Evolutionary conservation across 345 rosid species (phyloP).

Genomic region (Aquilaria yunnanensis): DNA sequence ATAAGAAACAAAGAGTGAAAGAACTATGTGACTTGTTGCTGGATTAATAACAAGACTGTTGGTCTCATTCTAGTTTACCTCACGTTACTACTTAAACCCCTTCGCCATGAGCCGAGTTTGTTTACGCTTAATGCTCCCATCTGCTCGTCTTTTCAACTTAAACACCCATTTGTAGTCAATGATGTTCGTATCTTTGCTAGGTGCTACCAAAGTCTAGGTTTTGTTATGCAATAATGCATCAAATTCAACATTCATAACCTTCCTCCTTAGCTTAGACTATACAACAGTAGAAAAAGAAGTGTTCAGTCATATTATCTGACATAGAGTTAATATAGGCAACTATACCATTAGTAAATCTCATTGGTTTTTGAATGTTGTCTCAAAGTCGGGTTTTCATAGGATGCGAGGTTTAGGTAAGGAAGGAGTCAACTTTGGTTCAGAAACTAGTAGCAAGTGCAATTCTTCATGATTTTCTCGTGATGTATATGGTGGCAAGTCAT

Average conservation of each 20-base stretch:
- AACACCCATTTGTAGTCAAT: not conserved
- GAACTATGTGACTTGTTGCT: not conserved
- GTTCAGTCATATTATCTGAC: too few relatives aligned
- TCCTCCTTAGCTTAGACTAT: too few relatives aligned
- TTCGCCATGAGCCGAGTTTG: not conserved
- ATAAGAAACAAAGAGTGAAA: not conserved
- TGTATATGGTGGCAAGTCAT: too few relatives aligned
- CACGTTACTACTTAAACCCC: not conserved
- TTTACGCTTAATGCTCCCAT: not conserved
- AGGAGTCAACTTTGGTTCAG: too few relatives aligned
- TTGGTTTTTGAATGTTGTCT: too few relatives aligned
- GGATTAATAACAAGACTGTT: not conserved
- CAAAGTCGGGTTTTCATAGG: not conserved
- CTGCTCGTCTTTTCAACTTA: not conserved
- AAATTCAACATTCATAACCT: not conserved
- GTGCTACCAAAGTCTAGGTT: not conserved
- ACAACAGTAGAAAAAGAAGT: too few relatives aligned
- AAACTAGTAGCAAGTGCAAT: too few relatives aligned
- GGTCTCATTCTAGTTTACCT: not conserved
- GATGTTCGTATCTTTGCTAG: not conserved
- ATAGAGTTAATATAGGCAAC: too few relatives aligned
- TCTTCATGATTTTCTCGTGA: too few relatives aligned
- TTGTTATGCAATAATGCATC: not conserved
- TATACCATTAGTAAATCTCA: too few relatives aligned
- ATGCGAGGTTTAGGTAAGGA: not conserved